A percentile compares a stretch with the other conserved stretches of the same genome.
These are phyloP conservation scores for Crucihimalaya himalaica DNA, from an alignment of 345 rosid species.

Conservation along the genomic window DNA sequence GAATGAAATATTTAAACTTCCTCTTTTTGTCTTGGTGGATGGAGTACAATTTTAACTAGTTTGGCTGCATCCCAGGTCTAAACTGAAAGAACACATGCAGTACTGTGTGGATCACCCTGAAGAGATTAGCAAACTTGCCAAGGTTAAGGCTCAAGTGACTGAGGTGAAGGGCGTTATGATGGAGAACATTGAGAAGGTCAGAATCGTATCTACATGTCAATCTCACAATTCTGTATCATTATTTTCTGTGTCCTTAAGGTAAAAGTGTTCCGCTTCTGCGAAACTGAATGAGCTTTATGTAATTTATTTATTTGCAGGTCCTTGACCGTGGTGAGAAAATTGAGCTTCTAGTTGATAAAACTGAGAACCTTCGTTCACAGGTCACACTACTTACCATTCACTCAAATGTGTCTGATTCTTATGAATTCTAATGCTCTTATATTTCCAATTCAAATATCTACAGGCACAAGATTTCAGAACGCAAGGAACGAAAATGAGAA, in stretches of 20 bases:
- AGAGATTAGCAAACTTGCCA: constrained; percentile 75
- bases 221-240: background rate
- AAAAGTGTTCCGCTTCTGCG: background rate
- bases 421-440: too few species aligned
- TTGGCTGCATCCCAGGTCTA: constrained; percentile 50
- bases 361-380: constrained; percentile 78
- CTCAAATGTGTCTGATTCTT: constrained; percentile 5
- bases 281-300: constrained; percentile 7
- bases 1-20: too few species aligned
- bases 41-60: background rate
- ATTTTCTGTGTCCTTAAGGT: background rate
- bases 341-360: constrained; percentile 75
- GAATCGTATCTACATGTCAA: background rate
- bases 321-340: constrained; percentile 85
- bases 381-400: constrained; percentile 30
- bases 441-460: background rate
- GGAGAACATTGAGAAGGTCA: constrained; percentile 91
- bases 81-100: constrained; percentile 88
- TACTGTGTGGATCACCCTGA: constrained; percentile 87
- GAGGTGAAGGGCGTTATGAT: constrained; percentile 95
- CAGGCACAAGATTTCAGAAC: constrained; percentile 83
- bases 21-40: background rate
- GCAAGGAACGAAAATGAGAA: constrained; percentile 66
- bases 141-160: constrained; percentile 87
- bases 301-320: constrained; percentile 45